Percentiles rank a stretch among this genome's conserved stretches.
phyloP scores from a whole-genome alignment of 768 basidiomycete species.

The Suillus lakei region DNA sequence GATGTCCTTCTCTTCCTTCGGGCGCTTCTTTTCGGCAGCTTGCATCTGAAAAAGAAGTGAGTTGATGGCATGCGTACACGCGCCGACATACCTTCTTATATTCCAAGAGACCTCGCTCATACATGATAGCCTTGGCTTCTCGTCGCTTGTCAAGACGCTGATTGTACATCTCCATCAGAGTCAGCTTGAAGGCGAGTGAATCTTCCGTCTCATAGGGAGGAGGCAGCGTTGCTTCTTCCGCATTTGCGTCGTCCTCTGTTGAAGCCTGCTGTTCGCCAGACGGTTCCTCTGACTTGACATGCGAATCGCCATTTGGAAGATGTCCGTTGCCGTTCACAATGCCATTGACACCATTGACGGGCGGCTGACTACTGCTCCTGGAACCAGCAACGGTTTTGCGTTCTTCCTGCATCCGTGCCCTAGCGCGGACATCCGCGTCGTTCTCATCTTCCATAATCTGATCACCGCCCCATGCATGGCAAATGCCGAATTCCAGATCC shows the following conservation, averaged over 20 bases:
- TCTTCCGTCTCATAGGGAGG: slow-evolving; percentile 83
- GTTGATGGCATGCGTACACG: slow-evolving; percentile 6
- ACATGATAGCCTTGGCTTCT: slow-evolving; percentile 88
- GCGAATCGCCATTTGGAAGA: slow-evolving; percentile 41
- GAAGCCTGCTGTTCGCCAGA: slow-evolving; percentile 40
- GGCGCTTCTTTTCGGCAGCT: slow-evolving; percentile 88
- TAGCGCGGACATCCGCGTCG: slow-evolving; percentile 70
- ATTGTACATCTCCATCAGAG: slow-evolving; percentile 88
- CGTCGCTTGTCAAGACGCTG: slow-evolving; percentile 85
- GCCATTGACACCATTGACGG: slow-evolving; percentile 28
- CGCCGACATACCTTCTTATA: slow-evolving; percentile 83
- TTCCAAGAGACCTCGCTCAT: slow-evolving; percentile 88
- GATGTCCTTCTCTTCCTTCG: slow-evolving; percentile 91
- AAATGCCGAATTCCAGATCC: slow-evolving; percentile 95
- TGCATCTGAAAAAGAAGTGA: slow-evolving; percentile 63
- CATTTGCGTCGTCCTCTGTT: slow-evolving; percentile 59
- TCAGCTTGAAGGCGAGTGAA: slow-evolving; percentile 87
- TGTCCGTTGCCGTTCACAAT: slow-evolving; percentile 44
- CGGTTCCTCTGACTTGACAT: slow-evolving; percentile 51
- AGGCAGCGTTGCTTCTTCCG: slow-evolving; percentile 70
- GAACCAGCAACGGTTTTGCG: slow-evolving; percentile 30
- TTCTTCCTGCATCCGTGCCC: slow-evolving; percentile 46
- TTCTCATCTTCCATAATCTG: slow-evolving; percentile 78
- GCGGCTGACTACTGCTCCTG: slow-evolving; percentile 28
- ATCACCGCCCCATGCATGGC: slow-evolving; percentile 83